These are phyloP conservation scores for Boletus vermiculosoides DNA, from an alignment of 768 basidiomycete genomes.

Conservation along the genomic window DNA sequence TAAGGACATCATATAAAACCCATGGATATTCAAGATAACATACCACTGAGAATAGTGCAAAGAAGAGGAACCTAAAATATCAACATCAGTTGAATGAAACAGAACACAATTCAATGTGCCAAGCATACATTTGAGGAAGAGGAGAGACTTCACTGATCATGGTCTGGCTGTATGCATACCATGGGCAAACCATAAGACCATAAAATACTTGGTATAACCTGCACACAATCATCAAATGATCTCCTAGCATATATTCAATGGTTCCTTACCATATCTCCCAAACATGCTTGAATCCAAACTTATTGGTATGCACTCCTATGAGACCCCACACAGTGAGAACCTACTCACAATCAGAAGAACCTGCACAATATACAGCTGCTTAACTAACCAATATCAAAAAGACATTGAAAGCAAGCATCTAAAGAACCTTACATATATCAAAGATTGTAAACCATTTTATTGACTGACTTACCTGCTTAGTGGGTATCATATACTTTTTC, in stretches of 20 bases:
- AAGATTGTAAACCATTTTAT: background rate
- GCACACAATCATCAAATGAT: background rate
- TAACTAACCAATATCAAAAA: constrained; percentile 64
- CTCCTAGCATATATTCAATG: background rate
- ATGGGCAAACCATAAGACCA: constrained; percentile 72
- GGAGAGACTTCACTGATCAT: constrained; percentile 82
- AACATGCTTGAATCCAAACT: constrained; percentile 78
- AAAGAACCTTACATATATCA: background rate
- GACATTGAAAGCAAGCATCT: constrained; percentile 74
- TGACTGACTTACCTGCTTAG: constrained; percentile 45
- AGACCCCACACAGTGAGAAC: constrained; percentile 72
- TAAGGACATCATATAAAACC: background rate
- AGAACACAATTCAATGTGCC: background rate
- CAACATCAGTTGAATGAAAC: background rate
- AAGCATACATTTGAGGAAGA: constrained; percentile 62
- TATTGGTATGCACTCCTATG: constrained; percentile 69
- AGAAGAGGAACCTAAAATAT: constrained; percentile 63
- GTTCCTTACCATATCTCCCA: constrained; percentile 70
- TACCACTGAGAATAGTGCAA: constrained; percentile 72
- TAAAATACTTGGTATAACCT: constrained; percentile 73
- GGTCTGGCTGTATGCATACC: constrained; percentile 81
- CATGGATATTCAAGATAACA: constrained; percentile 7
- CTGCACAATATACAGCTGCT: background rate
- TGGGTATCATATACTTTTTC: constrained; percentile 59
- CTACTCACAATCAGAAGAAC: constrained; percentile 30